Evolutionary conservation across 2,329 filamentous ascomycete species (phyloP).

Genomic region (Septoria linicola): DNA sequence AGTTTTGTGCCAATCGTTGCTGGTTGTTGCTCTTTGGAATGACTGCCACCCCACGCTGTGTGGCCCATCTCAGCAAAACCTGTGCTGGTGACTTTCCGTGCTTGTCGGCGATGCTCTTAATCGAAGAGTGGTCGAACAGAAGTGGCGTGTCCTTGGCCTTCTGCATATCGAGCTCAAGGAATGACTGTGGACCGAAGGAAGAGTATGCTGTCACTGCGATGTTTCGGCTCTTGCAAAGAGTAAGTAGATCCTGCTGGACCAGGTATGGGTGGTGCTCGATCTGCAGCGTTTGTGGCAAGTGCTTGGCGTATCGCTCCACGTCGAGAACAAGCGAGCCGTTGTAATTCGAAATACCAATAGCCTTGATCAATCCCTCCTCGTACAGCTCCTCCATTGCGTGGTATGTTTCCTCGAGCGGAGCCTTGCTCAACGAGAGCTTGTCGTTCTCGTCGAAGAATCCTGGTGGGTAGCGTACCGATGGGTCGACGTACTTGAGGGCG

Average conservation of each 20-base stretch:
- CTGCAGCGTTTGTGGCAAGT: slow-evolving; percentile 75
- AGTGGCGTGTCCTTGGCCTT: slow-evolving; percentile 64
- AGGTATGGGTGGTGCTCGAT: slow-evolving; percentile 91
- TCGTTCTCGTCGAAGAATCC: slow-evolving; percentile 67
- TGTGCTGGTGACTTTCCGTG: slow-evolving; percentile 73
- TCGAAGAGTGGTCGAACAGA: slow-evolving; percentile 67
- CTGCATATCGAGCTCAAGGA: slow-evolving; percentile 73
- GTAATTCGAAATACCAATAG: slow-evolving; percentile 84
- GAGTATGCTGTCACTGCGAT: slow-evolving; percentile 81
- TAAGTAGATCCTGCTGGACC: slow-evolving; percentile 69
- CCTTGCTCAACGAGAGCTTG: slow-evolving; percentile 65
- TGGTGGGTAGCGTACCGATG: slow-evolving; percentile 73
- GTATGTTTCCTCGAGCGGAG: slow-evolving; percentile 79
- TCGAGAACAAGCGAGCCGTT: slow-evolving; percentile 75
- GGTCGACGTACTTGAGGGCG: slow-evolving; percentile 81
- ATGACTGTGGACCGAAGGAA: slow-evolving; percentile 75
- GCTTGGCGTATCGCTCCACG: slow-evolving; percentile 72
- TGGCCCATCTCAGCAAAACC: slow-evolving; percentile 82
- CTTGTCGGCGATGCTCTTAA: slow-evolving; percentile 67
- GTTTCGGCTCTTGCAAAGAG: slow-evolving; percentile 66
- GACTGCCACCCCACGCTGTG: slow-evolving; percentile 75
- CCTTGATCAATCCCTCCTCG: slow-evolving; percentile 64
- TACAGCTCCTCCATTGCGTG: slow-evolving; percentile 74
- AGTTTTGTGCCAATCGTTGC: slow-evolving; percentile 60
- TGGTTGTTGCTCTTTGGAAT: slow-evolving; percentile 74